Base-by-base conservation (phyloP, 768 basidiomycete genomes). In the Tulasnella sp. region DNA sequence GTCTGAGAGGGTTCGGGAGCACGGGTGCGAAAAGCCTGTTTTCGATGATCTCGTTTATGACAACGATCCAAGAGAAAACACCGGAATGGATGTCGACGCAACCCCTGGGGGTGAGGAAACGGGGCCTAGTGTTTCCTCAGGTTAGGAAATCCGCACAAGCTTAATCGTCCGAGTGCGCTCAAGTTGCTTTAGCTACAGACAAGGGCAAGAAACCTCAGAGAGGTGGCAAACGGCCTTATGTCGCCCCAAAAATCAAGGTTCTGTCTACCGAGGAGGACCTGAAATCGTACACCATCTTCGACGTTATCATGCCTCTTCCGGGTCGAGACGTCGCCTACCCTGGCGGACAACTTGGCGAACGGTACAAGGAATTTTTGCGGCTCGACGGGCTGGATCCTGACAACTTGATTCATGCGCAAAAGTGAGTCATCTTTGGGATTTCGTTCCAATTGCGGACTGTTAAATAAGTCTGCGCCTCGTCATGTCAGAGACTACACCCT, bases 261-360 rank as follows among this genome's bases (percentile, higher is more conserved):
- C 80, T 99, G 69, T 88, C 88, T 0, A 22, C n/a, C 47, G 87
- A 87, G 75, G 90, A 85, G 19, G 93, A 98, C 78, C 79, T 94
- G 62, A 83, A 87, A 77, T 87, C 90, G 72, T 90, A 95, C 80
- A 87, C 89, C 17, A 93, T 98, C 74, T 93, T 94, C 77, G 96
- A 99, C 80, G 91, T 98, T 71, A 87, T 98, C 74, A 93, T 98
- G 89, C 95, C 97, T n/a, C 82, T 98, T 22, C 95, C 97, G 35
- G 97, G 97, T 3, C 94, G 88, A 75, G 93, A 96, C 77, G 93
- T 98, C 22, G 90, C 90, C 39, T 98, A 93, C 79, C 97, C 97
- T 0, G 91, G 89, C 3, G 95, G 95, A 14, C 76, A 83, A 22
- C 86, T 98, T n/a, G 94, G 95, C 32, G 90, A 95, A 76, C 85